Percentiles rank a stretch among this genome's conserved stretches.
Evolutionary conservation across 1,284 basidiomycete genomes (phyloP).

Genomic region (Ceratobasidium theobromae): DNA sequence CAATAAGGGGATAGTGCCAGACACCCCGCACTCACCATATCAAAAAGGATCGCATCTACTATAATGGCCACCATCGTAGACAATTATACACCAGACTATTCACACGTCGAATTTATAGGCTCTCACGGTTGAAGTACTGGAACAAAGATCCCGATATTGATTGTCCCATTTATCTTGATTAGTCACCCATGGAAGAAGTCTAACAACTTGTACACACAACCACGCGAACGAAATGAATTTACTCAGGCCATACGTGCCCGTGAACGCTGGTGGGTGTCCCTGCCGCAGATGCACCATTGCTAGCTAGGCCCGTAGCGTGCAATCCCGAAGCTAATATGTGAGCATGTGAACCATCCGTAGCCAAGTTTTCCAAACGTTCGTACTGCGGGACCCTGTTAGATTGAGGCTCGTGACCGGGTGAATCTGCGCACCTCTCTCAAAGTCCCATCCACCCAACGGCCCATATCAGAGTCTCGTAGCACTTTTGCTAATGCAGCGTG

Average conservation of each 20-base stretch:
- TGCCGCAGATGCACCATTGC: not conserved
- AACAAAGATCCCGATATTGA: not conserved
- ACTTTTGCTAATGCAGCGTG: constrained; percentile 28
- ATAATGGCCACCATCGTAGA: constrained; percentile 11
- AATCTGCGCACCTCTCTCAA: constrained; percentile 14
- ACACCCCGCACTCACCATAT: constrained; percentile 29
- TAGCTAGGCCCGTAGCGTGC: constrained; percentile 19
- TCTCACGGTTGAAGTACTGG: too few species aligned
- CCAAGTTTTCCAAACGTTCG: constrained; percentile 16
- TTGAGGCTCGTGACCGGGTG: not conserved
- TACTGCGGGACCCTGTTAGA: not conserved
- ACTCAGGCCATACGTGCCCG: constrained; percentile 8
- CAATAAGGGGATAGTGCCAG: not conserved
- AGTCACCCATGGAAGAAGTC: not conserved
- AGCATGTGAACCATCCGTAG: constrained; percentile 25
- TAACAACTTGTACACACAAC: constrained; percentile 2
- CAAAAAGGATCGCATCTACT: constrained; percentile 31
- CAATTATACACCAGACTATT: not conserved
- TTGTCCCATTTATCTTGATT: constrained; percentile 1
- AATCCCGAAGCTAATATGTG: constrained; percentile 18
- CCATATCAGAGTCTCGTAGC: constrained; percentile 25
- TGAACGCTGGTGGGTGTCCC: not conserved
- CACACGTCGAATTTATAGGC: too few species aligned
- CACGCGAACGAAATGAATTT: not conserved
- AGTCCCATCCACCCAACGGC: constrained; percentile 20